phyloP scores from a whole-genome alignment of 139 green algal genomes.

The Chlorella sp. region DNA sequence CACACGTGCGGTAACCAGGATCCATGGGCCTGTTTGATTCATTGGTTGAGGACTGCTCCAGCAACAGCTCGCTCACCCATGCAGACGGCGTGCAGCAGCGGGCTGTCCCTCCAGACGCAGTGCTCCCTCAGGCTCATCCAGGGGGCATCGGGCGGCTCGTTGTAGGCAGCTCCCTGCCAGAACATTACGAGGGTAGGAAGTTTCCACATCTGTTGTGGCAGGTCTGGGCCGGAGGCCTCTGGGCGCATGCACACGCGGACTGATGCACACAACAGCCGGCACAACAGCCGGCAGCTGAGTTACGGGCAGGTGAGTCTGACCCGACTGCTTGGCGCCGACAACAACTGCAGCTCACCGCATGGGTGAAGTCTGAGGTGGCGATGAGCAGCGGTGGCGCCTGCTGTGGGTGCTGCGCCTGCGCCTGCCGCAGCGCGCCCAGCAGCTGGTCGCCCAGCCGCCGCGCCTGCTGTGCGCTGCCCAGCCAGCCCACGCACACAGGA shows the following conservation, averaged over 20 bases:
- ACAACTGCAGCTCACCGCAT: conserved; percentile 21
- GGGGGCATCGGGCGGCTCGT: neutral
- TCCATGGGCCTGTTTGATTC: no score
- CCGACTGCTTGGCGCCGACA: no score
- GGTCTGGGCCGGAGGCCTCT: no score
- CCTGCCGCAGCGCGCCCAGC: neutral
- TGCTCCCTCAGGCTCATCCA: conserved; percentile 36
- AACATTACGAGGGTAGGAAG: no score
- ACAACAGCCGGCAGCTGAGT: no score
- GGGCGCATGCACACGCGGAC: no score
- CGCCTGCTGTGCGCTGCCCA: neutral
- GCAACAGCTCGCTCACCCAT: neutral
- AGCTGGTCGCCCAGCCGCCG: neutral
- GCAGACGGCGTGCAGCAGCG: conserved; percentile 30
- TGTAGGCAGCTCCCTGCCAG: conserved; percentile 18
- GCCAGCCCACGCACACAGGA: conserved; percentile 36
- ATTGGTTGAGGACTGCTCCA: no score
- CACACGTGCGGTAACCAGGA: no score
- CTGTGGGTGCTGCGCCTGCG: neutral
- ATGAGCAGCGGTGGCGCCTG: conserved; percentile 19
- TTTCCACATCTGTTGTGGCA: no score
- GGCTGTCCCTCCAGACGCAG: conserved; percentile 20
- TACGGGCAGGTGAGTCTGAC: no score
- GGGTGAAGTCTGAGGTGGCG: conserved; percentile 37
- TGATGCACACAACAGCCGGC: no score